Evolutionary conservation across 2,329 filamentous ascomycete genomes (phyloP), one percentile per base, ranked within the genome.

Genomic region (Colletotrichum lindemuthianum): DNA sequence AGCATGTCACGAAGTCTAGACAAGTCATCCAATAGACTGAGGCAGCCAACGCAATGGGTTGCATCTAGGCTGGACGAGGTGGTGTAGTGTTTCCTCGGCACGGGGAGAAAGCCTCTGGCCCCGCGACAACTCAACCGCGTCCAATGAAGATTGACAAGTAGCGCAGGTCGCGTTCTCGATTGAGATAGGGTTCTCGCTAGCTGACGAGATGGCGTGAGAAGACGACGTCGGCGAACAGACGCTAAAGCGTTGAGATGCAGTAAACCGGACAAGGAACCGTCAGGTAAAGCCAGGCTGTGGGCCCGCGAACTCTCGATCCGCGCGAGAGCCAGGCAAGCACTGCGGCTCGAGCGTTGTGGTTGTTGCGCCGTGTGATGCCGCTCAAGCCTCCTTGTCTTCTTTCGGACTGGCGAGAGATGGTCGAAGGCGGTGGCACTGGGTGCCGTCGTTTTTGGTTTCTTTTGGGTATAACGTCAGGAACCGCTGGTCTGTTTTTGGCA

Each of bases 161-260:
- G 24, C 51, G 52, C 36, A 52, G 13, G 51, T 15, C 39, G 51
- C 40, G 51, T 51, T 47, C 51, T 52, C 6, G 40, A 56, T 48
- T 48, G 58, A 52, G 51, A 56, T 65, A 56, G 58, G 40, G 51
- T 56, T 56, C 47, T 43, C 13, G 40, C 36, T 65, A 65, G 58
- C 47, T 45, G 40, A 9, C 33, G 24, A 24, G 41, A 24, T 57
- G 58, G 61, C 39, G 58, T 65, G 45, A 24, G 37, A 11, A 4
- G 47, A 47, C 61, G 61, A 61, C 51, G 33, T 37, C 16, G 58
- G 61, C 61, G 61, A 61, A 61, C 61, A 65, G 61, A 65, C 61
- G 58, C 61, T 65, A 65, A 41, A 15, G 36, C 12, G 15, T 24
- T 24, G 12, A 55, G 52, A 47, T 34, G 59, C 9, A 54, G 59